Percentiles rank a stretch among this genome's conserved stretches.
phyloP scores from a whole-genome alignment of 164 flowering plant species.

The Aristolochia fimbriata region DNA sequence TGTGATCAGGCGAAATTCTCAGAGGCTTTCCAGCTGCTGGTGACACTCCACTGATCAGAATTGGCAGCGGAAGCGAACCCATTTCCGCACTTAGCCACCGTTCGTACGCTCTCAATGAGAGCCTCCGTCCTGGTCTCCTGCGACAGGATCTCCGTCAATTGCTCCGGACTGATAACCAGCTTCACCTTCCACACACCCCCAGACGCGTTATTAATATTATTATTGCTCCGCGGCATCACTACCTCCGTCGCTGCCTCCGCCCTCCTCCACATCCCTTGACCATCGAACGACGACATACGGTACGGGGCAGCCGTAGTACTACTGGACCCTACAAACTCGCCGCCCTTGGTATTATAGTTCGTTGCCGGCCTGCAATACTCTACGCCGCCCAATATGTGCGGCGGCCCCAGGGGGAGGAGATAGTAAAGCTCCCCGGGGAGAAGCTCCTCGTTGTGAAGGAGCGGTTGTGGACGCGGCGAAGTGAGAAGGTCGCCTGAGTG shows the following conservation, averaged over 20 bases:
- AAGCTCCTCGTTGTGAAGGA: conserved; percentile 49
- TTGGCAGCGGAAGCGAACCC: conserved; percentile 24
- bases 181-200: conserved; percentile 88
- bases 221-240: conserved; percentile 17
- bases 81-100: conserved; percentile 71
- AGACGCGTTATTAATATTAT: conserved; percentile 5
- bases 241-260: conserved; percentile 24
- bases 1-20: conserved; percentile 13
- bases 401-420: conserved; percentile 49
- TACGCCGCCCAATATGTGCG: no score
- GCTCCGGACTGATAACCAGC: conserved; percentile 68
- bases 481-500: conserved; percentile 42
- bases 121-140: conserved; percentile 54
- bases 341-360: no score
- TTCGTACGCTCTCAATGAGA: conserved; percentile 66
- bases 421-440: conserved; percentile 48
- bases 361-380: no score
- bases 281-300: conserved; percentile 81
- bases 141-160: conserved; percentile 59
- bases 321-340: no score
- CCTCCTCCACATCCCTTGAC: conserved; percentile 35
- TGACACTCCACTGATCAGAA: conserved; percentile 69
- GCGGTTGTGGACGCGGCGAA: conserved; percentile 23
- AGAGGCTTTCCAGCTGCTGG: conserved; percentile 47
- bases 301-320: conserved; percentile 32